These are phyloP conservation scores for Linnemannia hyalina DNA, from an alignment of 192 early-diverging fungal species.

Conservation along the genomic window DNA sequence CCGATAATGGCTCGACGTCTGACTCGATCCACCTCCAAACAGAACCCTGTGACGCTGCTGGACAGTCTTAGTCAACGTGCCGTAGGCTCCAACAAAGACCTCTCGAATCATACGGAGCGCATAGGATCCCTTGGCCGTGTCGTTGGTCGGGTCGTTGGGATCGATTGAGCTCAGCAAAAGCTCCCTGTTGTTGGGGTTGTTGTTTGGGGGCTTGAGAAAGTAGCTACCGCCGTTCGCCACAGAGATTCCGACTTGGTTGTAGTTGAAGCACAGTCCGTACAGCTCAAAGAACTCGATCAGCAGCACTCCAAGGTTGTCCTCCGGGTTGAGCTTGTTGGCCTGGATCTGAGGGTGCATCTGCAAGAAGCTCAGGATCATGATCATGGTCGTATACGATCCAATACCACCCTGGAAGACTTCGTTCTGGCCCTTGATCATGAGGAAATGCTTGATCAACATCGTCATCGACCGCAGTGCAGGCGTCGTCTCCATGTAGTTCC, in stretches of 20 bases:
- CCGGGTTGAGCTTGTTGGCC: slow-evolving; percentile 70
- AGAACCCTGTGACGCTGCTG: slow-evolving; percentile 18
- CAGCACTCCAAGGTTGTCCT: slow-evolving; percentile 89
- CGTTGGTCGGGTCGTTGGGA: slow-evolving; percentile 37
- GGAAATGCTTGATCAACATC: slow-evolving; percentile 89
- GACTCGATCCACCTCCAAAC: slow-evolving; percentile 1
- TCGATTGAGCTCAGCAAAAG: slow-evolving; percentile 29
- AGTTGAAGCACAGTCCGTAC: slow-evolving; percentile 88
- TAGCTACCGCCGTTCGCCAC: slow-evolving; percentile 62
- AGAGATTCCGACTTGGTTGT: slow-evolving; percentile 73
- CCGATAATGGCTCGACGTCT: slow-evolving; percentile 8
- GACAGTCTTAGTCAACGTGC: slow-evolving; percentile 9
- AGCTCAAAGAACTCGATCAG: slow-evolving; percentile 94
- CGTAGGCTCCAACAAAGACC: slow-evolving; percentile 37
- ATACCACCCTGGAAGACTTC: slow-evolving; percentile 94
- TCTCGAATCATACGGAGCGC: slow-evolving; percentile 22
- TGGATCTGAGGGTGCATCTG: slow-evolving; percentile 87
- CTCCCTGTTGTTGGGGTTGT: not conserved
- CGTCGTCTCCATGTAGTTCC: slow-evolving; percentile 66
- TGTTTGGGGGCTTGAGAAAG: not conserved
- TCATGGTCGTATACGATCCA: slow-evolving; percentile 85
- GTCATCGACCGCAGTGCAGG: slow-evolving; percentile 81
- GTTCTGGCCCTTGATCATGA: slow-evolving; percentile 81
- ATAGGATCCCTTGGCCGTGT: slow-evolving; percentile 41
- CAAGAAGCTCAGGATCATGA: slow-evolving; percentile 84